A percentile compares a stretch with the other conserved stretches of the same genome.
These are phyloP conservation scores for Hemisphaericaspora subhashii DNA, from an alignment of 1,139 yeast species.

Conservation along the genomic window DNA sequence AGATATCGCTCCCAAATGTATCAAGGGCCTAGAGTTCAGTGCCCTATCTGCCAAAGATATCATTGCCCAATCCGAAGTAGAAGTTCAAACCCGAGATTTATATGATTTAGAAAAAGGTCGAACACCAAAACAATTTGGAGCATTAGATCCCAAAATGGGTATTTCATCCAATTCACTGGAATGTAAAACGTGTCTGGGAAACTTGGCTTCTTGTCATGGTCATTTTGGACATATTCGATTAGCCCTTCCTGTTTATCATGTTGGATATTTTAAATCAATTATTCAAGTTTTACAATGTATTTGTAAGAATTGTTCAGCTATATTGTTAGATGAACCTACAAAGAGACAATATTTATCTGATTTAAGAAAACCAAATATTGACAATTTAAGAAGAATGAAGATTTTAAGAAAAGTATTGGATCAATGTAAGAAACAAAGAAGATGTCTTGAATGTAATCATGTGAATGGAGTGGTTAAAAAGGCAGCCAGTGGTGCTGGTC, in stretches of 20 bases:
- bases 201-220: slow-evolving; percentile 93
- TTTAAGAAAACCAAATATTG: slow-evolving; percentile 83
- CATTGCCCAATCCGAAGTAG: slow-evolving; percentile 91
- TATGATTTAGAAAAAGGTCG: slow-evolving; percentile 87
- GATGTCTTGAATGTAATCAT: slow-evolving; percentile 84
- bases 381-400: slow-evolving; percentile 89
- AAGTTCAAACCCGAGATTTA: slow-evolving; percentile 85
- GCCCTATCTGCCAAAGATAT: slow-evolving; percentile 90
- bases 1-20: slow-evolving; percentile 86
- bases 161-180: slow-evolving; percentile 81
- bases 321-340: slow-evolving; percentile 71
- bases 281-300: slow-evolving; percentile 87
- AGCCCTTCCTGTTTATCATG: slow-evolving; percentile 95
- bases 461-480: slow-evolving; percentile 96
- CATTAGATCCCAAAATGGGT: slow-evolving; percentile 92
- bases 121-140: slow-evolving; percentile 77
- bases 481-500: slow-evolving; percentile 89
- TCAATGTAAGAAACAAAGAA: slow-evolving; percentile 92
- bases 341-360: slow-evolving; percentile 72
- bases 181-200: slow-evolving; percentile 91
- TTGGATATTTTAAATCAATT: slow-evolving; percentile 92
- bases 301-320: slow-evolving; percentile 85
- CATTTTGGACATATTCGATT: slow-evolving; percentile 94
- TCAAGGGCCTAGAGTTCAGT: slow-evolving; percentile 89
- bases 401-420: slow-evolving; percentile 78